A percentile compares a stretch with the other conserved stretches of the same genome.
phyloP scores from a whole-genome alignment of 768 basidiomycete species.

The Mycena polygramma region DNA sequence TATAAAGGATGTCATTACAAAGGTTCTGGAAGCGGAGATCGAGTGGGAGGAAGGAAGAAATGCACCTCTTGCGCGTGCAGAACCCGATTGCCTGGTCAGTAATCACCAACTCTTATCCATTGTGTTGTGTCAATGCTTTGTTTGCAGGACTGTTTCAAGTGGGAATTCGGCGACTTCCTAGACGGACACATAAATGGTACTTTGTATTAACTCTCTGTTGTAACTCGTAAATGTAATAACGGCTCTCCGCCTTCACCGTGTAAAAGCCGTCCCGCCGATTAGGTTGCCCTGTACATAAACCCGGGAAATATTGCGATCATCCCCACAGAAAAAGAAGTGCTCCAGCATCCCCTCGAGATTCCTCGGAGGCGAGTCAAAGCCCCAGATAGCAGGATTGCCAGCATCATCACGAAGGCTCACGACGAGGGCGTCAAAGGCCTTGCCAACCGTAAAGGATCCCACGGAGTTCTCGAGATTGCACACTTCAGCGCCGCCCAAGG shows the following conservation, averaged over 20 bases:
- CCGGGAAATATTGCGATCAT: conserved; percentile 83
- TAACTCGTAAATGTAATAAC: conserved; percentile 14
- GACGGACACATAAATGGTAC: conserved; percentile 1
- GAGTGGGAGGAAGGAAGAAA: conserved; percentile 65
- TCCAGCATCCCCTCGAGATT: conserved; percentile 77
- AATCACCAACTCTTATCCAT: conserved; percentile 9
- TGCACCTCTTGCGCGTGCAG: conserved; percentile 72
- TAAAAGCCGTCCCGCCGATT: conserved; percentile 75
- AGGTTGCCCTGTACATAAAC: conserved; percentile 88
- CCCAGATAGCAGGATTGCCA: conserved; percentile 72
- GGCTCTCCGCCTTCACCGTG: conserved; percentile 15
- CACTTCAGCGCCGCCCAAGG: conserved; percentile 89
- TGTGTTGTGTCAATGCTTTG: neutral
- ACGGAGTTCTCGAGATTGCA: conserved; percentile 76
- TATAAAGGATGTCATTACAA: conserved; percentile 77
- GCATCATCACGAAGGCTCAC: conserved; percentile 68
- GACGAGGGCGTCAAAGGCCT: conserved; percentile 91
- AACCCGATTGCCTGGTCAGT: conserved; percentile 73
- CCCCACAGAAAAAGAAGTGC: conserved; percentile 88
- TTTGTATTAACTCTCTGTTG: conserved; percentile 19
- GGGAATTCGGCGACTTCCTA: conserved; percentile 71
- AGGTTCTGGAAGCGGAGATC: conserved; percentile 64
- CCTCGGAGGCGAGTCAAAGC: conserved; percentile 48
- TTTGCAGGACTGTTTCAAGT: conserved; percentile 81
- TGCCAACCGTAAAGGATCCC: conserved; percentile 85